phyloP scores from a whole-genome alignment of 768 basidiomycete species.

The Boletus subcaerulescens region DNA sequence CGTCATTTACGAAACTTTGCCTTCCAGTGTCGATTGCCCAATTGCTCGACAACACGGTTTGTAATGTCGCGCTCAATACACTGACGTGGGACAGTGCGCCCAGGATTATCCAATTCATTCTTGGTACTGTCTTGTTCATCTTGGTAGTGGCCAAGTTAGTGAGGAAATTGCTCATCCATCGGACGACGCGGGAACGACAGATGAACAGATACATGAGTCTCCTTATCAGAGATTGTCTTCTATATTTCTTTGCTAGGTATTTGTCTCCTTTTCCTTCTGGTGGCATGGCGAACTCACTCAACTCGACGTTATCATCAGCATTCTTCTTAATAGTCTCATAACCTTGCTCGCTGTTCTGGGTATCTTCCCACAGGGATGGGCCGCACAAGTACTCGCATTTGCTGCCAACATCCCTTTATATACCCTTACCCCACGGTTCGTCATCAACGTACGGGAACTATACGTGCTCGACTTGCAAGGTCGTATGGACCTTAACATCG shows the following conservation, averaged over 20 bases:
- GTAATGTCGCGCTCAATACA: neutral
- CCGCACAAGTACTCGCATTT: neutral
- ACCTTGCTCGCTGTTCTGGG: neutral
- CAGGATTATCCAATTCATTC: neutral
- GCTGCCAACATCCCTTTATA: neutral
- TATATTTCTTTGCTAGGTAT: neutral
- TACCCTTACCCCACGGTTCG: constrained; percentile 1
- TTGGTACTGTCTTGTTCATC: neutral
- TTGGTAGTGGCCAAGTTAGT: neutral
- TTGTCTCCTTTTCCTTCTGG: neutral
- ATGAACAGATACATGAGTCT: neutral
- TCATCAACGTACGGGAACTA: neutral
- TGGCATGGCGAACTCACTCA: neutral
- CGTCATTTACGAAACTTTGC: no score
- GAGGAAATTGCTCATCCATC: neutral
- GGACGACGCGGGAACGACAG: neutral
- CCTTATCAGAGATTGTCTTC: neutral
- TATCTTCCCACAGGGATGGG: neutral
- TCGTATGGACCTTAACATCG: neutral
- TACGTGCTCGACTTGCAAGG: neutral
- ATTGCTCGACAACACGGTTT: neutral
- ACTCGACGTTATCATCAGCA: neutral
- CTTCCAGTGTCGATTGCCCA: neutral
- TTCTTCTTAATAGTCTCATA: neutral
- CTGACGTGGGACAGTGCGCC: neutral